phyloP scores from a whole-genome alignment of 441 rosid species.

The Biscutella laevigata region DNA sequence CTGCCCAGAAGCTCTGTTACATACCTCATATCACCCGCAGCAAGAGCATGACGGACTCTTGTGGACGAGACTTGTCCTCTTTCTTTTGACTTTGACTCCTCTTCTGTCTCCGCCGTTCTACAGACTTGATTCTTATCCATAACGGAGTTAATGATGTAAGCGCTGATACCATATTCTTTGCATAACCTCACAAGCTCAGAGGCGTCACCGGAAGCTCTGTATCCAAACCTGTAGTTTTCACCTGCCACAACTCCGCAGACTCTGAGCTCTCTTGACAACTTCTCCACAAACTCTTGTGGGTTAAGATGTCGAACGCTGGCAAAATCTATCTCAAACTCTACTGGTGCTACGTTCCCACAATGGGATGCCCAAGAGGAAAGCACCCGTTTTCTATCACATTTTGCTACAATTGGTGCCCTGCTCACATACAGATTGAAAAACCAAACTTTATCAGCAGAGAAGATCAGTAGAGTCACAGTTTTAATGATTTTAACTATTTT shows the following conservation, averaged over 20 bases:
- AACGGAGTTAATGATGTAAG: conserved; percentile 58
- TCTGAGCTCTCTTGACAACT: conserved; percentile 56
- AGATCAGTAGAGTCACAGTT: background rate
- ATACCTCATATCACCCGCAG: conserved; percentile 54
- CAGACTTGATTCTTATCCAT: conserved; percentile 66
- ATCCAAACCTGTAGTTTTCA: conserved; percentile 79
- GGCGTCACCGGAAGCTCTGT: conserved; percentile 73
- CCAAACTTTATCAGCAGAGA: background rate
- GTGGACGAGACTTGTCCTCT: conserved; percentile 87
- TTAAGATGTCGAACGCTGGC: conserved; percentile 63
- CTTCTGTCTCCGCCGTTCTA: conserved; percentile 21
- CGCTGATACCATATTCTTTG: conserved; percentile 46
- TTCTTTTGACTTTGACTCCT: conserved; percentile 36
- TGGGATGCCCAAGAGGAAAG: conserved; percentile 59
- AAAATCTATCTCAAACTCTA: conserved; percentile 57
- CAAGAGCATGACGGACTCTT: conserved; percentile 67
- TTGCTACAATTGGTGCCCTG: conserved; percentile 75
- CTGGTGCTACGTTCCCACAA: conserved; percentile 54
- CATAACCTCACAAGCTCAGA: conserved; percentile 59
- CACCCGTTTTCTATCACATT: conserved; percentile 65
- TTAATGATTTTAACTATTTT: background rate
- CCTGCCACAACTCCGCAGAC: conserved; percentile 81
- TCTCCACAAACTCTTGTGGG: conserved; percentile 75
- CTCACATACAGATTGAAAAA: background rate
- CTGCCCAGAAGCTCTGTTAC: conserved; percentile 77